Base-by-base conservation (phyloP, 225 moss, liverwort and hornwort genomes). In the Neckera pumila region DNA sequence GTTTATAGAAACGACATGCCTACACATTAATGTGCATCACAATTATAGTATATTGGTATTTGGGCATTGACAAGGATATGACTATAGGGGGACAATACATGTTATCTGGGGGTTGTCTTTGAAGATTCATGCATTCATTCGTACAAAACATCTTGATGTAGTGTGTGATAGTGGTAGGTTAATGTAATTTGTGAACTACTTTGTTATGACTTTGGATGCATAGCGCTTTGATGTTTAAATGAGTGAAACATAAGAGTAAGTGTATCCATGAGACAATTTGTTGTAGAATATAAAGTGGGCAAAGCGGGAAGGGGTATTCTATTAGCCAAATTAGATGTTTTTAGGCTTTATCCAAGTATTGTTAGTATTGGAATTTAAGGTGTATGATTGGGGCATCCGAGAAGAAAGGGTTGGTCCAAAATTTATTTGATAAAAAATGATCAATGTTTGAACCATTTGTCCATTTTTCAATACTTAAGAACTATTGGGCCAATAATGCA, bases 11-110 rank as follows among this genome's bases (percentile, higher is more conserved):
- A 71, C 4, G 17, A 51, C 2, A 20, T 76, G 33, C 4, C 7
- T 75, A 3, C 2, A 13, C 20, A 51, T 33, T 51, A 33, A 0
- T 21, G 2, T 51, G 8, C 51, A 33, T 33, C 1, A 33, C 33
- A 76, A 76, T 7, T 76, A 3, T 0, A 76, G 5, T 33, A 20
- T 21, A 51, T 21, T 75, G 2, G 20, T n/a, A 49, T 75, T 75
- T 4, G 49, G 9, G 19, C 12, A 33, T 75, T 33, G 33, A 33
- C 4, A 20, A 51, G 12, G 49, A 4, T 7, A 49, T 47, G 19
- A 11, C 6, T 1, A 43, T 25, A 0, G 17, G 6, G 2, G 45
- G 28, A 1, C 0, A 0, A 0, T 26, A 9, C n/a, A n/a, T n/a
- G n/a, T n/a, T 26, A 1, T 27, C 16, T 1, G 0, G 17, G 16